Conservation (phyloP, 2,329 filamentous ascomycete species). For the Raffaelea albimanens region DNA sequence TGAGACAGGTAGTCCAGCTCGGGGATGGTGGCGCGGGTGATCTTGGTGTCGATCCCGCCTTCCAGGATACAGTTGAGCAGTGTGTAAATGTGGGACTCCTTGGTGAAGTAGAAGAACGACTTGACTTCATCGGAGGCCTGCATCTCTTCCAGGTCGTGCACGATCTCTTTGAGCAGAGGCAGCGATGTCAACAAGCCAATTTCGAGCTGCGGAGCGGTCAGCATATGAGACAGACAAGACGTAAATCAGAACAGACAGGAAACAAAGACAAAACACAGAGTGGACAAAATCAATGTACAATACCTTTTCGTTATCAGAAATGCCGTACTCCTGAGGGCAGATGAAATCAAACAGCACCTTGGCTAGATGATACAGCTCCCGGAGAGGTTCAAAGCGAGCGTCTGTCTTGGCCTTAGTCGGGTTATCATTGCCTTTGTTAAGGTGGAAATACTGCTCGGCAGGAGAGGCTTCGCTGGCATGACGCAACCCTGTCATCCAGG, state of each 20-base stretch:
- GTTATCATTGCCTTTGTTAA: conserved; percentile 64
- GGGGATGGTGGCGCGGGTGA: conserved; percentile 86
- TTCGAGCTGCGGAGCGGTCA: conserved; percentile 47
- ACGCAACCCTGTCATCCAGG: conserved; percentile 45
- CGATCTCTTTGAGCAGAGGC: conserved; percentile 90
- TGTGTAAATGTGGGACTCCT: conserved; percentile 98
- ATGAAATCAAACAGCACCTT: conserved; percentile 98
- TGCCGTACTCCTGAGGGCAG: conserved; percentile 96
- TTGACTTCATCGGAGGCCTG: conserved; percentile 91
- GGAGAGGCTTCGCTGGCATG: conserved; percentile 43
- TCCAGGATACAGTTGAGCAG: conserved; percentile 96
- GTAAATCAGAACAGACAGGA: neutral
- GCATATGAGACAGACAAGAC: neutral
- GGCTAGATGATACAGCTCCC: conserved; percentile 85
- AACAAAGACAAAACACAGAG: neutral
- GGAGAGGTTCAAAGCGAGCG: conserved; percentile 73
- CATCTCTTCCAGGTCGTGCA: conserved; percentile 92
- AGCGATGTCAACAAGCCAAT: conserved; percentile 92
- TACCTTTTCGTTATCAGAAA: conserved; percentile 79
- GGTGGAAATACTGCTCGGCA: conserved; percentile 74
- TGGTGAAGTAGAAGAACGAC: conserved; percentile 98
- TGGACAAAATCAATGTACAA: neutral
- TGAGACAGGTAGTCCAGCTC: conserved; percentile 96
- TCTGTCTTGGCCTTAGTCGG: conserved; percentile 68
- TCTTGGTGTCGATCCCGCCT: conserved; percentile 94